Percentiles rank a stretch among this genome's conserved stretches.
phyloP scores from a whole-genome alignment of 1,284 basidiomycete species.

The Ganoderma meredithae region DNA sequence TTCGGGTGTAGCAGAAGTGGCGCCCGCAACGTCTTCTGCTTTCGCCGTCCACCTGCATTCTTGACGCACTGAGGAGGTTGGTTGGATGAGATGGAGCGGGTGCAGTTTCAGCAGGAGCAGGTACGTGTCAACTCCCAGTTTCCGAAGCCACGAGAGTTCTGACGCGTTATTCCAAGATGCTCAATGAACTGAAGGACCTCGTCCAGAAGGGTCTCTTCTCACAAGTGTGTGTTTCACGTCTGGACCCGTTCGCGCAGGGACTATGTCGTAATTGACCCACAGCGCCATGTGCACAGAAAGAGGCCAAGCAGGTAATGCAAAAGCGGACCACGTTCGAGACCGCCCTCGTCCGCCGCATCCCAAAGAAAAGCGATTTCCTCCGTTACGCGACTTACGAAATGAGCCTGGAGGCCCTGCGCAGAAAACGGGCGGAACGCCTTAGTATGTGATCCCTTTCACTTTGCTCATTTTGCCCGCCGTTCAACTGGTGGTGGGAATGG shows the following conservation, averaged over 20 bases:
- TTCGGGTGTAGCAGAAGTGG: slow-evolving; percentile 11
- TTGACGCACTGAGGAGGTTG: background rate
- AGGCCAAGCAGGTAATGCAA: slow-evolving; percentile 87
- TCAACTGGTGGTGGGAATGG: background rate
- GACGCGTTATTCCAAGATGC: slow-evolving; percentile 62
- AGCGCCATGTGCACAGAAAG: slow-evolving; percentile 55
- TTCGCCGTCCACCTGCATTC: slow-evolving; percentile 7
- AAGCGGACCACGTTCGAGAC: slow-evolving; percentile 88
- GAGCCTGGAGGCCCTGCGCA: slow-evolving; percentile 82
- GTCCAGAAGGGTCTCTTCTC: slow-evolving; percentile 90
- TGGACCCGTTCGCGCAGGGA: background rate
- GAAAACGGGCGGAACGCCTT: slow-evolving; percentile 76
- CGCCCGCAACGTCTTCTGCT: slow-evolving; percentile 19
- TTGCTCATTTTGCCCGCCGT: background rate
- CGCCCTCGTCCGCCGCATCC: slow-evolving; percentile 81
- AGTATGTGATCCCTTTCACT: slow-evolving; percentile 56
- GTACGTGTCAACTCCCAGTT: slow-evolving; percentile 40
- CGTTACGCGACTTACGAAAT: slow-evolving; percentile 95
- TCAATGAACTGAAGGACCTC: slow-evolving; percentile 95
- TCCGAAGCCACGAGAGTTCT: background rate
- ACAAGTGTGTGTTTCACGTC: slow-evolving; percentile 57
- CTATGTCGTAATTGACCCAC: slow-evolving; percentile 30
- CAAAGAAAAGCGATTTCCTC: slow-evolving; percentile 89
- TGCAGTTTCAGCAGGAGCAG: slow-evolving; percentile 95
- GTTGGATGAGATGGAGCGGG: slow-evolving; percentile 78